These are phyloP conservation scores for Trichophyton verrucosum DNA, from an alignment of 2,329 filamentous ascomycete species.

Conservation along the genomic window DNA sequence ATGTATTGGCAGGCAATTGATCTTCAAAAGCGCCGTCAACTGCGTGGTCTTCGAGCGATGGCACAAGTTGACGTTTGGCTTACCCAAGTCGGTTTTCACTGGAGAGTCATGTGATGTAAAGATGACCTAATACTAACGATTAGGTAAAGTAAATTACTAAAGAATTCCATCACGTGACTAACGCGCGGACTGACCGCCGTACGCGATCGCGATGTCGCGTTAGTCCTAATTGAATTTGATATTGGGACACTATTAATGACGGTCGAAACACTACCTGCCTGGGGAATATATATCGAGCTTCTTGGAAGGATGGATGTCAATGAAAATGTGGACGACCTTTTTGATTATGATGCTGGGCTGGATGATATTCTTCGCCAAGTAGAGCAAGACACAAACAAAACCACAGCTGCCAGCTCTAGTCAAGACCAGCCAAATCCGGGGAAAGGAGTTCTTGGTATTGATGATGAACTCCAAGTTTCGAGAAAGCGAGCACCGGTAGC, in stretches of 20 bases:
- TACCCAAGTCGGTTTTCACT: not conserved
- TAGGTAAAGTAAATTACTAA: not conserved
- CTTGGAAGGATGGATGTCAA: not conserved
- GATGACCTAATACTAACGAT: not conserved
- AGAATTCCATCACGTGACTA: not conserved
- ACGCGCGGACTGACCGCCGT: not conserved
- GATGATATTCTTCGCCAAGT: conserved; percentile 38
- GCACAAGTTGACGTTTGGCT: not conserved
- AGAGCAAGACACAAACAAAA: conserved; percentile 6
- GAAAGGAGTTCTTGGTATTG: conserved; percentile 53
- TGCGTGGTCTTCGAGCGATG: not conserved
- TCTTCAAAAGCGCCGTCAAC: not conserved
- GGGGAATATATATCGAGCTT: not conserved
- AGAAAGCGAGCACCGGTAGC: conserved; percentile 66
- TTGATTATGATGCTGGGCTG: conserved; percentile 59
- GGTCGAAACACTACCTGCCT: too few relatives aligned
- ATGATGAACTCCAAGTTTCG: conserved; percentile 70
- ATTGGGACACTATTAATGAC: too few relatives aligned
- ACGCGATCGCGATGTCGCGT: not conserved
- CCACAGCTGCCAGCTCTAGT: conserved; percentile 13
- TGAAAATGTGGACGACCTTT: conserved; percentile 50
- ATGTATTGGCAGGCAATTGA: conserved; percentile 4
- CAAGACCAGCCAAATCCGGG: conserved; percentile 26
- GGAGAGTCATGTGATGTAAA: not conserved
- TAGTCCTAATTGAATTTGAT: too few relatives aligned